phyloP scores from a whole-genome alignment of 306 rosid species.

The Cucumis cinereus region DNA sequence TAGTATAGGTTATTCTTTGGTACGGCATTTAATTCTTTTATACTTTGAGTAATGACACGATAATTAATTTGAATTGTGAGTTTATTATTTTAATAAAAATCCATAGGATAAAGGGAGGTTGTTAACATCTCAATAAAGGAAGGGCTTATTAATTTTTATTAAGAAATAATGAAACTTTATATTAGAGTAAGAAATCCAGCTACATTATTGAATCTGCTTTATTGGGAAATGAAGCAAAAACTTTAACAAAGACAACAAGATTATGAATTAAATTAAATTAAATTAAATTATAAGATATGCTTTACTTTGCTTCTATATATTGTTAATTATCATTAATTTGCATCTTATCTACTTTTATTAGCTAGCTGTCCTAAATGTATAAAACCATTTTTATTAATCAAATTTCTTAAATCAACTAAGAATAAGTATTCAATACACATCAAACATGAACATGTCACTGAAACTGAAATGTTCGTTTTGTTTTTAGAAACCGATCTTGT shows the following conservation, averaged over 20 bases:
- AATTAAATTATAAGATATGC: neutral
- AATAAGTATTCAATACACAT: neutral
- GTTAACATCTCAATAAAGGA: neutral
- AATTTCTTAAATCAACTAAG: neutral
- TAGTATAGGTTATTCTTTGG: too few species aligned
- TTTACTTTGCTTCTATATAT: constrained; percentile 1
- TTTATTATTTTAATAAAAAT: neutral
- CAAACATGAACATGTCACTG: too few species aligned
- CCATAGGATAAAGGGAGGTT: neutral
- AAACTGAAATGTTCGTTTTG: too few species aligned
- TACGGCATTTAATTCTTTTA: neutral
- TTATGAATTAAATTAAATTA: neutral
- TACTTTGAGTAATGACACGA: neutral
- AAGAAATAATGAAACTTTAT: neutral
- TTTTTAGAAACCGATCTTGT: too few species aligned
- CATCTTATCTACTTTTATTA: neutral
- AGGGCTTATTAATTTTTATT: neutral
- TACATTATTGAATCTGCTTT: constrained; percentile 5
- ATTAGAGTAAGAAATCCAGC: constrained; percentile 5
- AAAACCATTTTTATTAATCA: neutral
- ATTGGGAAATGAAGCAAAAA: constrained; percentile 7
- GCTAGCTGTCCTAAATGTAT: neutral
- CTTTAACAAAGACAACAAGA: constrained; percentile 1
- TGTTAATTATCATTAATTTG: neutral
- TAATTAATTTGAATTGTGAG: neutral